Conservation (phyloP, 768 basidiomycete genomes). For the Rhodotorula kratochvilovae region DNA sequence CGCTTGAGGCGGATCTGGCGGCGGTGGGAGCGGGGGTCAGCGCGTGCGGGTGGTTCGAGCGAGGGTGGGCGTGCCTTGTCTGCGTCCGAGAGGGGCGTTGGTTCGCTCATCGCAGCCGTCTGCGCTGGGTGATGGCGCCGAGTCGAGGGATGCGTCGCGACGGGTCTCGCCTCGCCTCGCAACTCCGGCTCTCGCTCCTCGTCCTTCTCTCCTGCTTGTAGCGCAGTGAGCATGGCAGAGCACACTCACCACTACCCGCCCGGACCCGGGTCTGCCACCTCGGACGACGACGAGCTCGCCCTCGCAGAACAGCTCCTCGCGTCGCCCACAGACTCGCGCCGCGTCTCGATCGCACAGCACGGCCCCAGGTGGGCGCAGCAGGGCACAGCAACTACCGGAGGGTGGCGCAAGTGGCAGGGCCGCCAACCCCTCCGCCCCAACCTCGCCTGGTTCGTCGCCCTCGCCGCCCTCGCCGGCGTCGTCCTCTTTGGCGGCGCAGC, state of each 20-base stretch:
- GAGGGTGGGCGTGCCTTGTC: not conserved
- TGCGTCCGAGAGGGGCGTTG: slow-evolving; percentile 5
- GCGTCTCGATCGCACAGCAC: not conserved
- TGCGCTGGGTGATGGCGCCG: not conserved
- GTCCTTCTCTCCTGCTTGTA: no score
- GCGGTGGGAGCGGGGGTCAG: not conserved
- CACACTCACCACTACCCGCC: not conserved
- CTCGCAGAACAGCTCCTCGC: not conserved
- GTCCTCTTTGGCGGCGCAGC: not conserved
- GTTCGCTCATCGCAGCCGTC: not conserved
- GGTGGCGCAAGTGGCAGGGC: not conserved
- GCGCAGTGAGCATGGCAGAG: not conserved
- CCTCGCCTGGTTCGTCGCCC: not conserved
- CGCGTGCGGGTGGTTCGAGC: not conserved
- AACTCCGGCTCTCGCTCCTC: no score
- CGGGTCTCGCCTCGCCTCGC: no score
- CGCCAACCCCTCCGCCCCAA: not conserved
- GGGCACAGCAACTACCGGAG: no score
- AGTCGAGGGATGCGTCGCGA: not conserved
- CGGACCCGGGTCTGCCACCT: no score
- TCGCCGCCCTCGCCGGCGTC: not conserved
- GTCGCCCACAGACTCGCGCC: not conserved
- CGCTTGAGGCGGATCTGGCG: slow-evolving; percentile 83
- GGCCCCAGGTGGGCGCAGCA: not conserved
- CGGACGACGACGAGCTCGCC: not conserved